Evolutionary conservation across 345 rosid species (phyloP).

Genomic region (Hibiscus trionum): DNA sequence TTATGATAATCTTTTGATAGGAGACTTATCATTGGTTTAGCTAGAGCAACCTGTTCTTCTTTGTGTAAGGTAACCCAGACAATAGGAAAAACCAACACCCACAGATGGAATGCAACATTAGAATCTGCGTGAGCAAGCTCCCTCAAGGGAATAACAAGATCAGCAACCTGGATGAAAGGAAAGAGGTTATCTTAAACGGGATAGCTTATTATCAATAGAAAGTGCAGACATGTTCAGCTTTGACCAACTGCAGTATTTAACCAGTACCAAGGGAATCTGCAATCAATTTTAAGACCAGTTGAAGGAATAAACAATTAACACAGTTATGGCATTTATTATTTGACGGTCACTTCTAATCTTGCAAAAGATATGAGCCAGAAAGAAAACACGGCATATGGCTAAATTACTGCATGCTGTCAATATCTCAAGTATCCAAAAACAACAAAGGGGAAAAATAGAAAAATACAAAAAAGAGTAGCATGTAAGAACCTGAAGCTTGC

Average conservation of each 20-base stretch:
- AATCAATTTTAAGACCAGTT: neutral
- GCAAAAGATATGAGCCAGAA: neutral
- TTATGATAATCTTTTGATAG: constrained; percentile 93
- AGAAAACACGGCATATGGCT: neutral
- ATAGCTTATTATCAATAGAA: constrained; percentile 1
- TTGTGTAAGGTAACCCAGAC: constrained; percentile 95
- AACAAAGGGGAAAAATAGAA: neutral
- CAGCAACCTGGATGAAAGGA: constrained; percentile 56
- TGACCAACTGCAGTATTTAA: neutral
- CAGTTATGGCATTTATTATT: neutral
- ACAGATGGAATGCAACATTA: constrained; percentile 93
- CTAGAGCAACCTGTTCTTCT: constrained; percentile 80
- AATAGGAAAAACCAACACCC: constrained; percentile 98
- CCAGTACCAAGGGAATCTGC: neutral
- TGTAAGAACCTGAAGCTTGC: constrained; percentile 78
- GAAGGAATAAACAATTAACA: neutral
- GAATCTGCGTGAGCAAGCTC: constrained; percentile 94
- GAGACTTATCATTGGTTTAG: constrained; percentile 84
- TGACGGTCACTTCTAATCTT: neutral
- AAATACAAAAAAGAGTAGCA: neutral
- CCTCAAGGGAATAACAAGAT: constrained; percentile 83
- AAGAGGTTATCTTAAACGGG: constrained; percentile 1
- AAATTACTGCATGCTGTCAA: neutral
- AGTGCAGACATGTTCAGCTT: neutral
- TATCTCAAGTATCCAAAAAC: constrained; percentile 10